phyloP scores from a whole-genome alignment of 208 protist species.

The Trichomonas tenax region DNA sequence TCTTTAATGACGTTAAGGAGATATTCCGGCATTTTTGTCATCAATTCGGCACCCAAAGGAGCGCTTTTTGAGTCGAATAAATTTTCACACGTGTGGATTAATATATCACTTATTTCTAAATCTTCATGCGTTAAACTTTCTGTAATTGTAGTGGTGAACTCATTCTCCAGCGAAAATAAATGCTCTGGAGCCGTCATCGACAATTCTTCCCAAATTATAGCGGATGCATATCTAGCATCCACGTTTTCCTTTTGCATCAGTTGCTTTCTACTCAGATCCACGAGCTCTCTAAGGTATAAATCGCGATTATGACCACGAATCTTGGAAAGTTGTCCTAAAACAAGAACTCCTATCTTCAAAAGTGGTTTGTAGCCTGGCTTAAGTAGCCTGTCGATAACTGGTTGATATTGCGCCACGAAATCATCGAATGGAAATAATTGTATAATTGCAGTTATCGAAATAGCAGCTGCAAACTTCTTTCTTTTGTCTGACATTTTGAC shows the following conservation, averaged over 20 bases:
- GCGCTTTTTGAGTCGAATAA: neutral
- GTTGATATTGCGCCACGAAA: neutral
- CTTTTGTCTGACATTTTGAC: neutral
- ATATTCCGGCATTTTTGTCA: neutral
- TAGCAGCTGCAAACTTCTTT: neutral
- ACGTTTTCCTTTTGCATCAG: too few relatives aligned
- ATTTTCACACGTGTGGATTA: neutral
- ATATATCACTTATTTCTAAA: neutral
- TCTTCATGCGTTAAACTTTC: neutral
- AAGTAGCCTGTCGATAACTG: neutral
- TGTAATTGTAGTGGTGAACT: neutral
- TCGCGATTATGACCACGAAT: neutral
- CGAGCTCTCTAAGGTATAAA: neutral
- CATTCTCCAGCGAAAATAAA: neutral
- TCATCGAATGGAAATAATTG: neutral
- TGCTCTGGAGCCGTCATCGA: neutral
- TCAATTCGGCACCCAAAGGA: neutral
- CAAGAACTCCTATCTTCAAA: neutral
- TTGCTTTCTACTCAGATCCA: neutral
- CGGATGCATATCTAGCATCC: neutral
- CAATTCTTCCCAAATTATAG: neutral
- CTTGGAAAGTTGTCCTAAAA: neutral
- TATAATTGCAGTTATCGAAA: neutral
- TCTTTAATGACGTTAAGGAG: neutral
- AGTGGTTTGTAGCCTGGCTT: neutral